These are phyloP conservation scores for Trypanosoma theileri DNA, from an alignment of 208 protist genomes.

Conservation along the genomic window DNA sequence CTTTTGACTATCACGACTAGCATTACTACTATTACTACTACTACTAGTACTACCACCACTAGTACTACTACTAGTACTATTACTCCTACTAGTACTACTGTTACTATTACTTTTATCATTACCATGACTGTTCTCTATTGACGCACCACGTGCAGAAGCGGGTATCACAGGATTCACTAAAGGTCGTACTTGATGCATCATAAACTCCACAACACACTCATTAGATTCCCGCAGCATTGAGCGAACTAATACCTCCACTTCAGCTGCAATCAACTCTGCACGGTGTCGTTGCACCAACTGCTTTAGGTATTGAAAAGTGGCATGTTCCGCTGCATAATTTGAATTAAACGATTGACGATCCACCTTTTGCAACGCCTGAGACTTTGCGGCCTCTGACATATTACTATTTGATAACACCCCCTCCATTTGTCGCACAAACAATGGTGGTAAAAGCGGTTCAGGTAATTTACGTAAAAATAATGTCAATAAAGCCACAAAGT, in stretches of 20 bases:
- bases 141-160: neutral
- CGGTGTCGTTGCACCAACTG: slow-evolving; percentile 29
- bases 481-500: slow-evolving; percentile 32
- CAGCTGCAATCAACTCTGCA: slow-evolving; percentile 34
- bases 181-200: slow-evolving; percentile 25
- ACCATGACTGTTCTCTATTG: neutral
- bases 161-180: slow-evolving; percentile 9
- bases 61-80: too few relatives aligned
- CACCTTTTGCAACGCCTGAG: slow-evolving; percentile 14
- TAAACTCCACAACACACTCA: slow-evolving; percentile 19
- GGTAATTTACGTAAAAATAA: slow-evolving; percentile 41
- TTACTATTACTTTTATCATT: neutral
- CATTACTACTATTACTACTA: too few relatives aligned
- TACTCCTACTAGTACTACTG: neutral
- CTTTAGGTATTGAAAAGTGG: slow-evolving; percentile 23
- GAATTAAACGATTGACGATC: slow-evolving; percentile 16
- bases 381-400: slow-evolving; percentile 6
- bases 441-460: slow-evolving; percentile 37
- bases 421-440: slow-evolving; percentile 51
- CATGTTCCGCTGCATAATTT: slow-evolving; percentile 13
- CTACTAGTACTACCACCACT: too few relatives aligned
- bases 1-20: too few relatives aligned
- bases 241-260: slow-evolving; percentile 34
- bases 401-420: slow-evolving; percentile 24
- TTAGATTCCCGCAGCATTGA: slow-evolving; percentile 19